phyloP scores from a whole-genome alignment of 805 yeast species.

The Pichia occidentalis region DNA sequence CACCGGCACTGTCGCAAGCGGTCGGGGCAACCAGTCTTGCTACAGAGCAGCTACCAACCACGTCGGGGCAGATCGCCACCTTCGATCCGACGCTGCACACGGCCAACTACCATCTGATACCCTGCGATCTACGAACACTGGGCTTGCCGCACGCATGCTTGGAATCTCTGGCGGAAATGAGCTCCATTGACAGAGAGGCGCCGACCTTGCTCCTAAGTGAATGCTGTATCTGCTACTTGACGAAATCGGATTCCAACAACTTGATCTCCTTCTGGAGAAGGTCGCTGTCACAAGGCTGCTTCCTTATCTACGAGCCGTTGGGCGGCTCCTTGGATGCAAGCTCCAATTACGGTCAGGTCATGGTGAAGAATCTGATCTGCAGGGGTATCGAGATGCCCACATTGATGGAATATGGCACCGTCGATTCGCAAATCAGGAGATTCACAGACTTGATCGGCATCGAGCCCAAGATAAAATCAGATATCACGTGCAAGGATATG shows the following conservation, averaged over 20 bases:
- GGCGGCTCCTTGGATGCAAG: slow-evolving; percentile 38
- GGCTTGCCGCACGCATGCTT: background rate
- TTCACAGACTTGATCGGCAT: slow-evolving; percentile 26
- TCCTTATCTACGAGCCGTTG: slow-evolving; percentile 66
- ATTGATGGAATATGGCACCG: slow-evolving; percentile 44
- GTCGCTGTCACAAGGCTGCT: slow-evolving; percentile 21
- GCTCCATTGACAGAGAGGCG: slow-evolving; percentile 20
- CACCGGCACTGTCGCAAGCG: slow-evolving; percentile 12
- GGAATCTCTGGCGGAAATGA: background rate
- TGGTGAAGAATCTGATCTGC: slow-evolving; percentile 52
- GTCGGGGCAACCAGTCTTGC: background rate
- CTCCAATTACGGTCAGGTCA: slow-evolving; percentile 51
- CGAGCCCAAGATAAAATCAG: no score
- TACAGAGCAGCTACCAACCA: slow-evolving; percentile 8
- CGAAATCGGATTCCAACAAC: slow-evolving; percentile 40
- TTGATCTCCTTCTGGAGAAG: slow-evolving; percentile 39
- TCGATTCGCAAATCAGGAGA: slow-evolving; percentile 35
- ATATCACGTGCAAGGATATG: slow-evolving; percentile 39
- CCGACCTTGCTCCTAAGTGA: slow-evolving; percentile 67
- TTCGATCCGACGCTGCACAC: slow-evolving; percentile 8
- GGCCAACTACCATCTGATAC: slow-evolving; percentile 43
- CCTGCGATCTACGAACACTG: slow-evolving; percentile 46
- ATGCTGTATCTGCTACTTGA: slow-evolving; percentile 68
- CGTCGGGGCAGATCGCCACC: slow-evolving; percentile 12
- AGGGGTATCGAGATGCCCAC: slow-evolving; percentile 62